phyloP scores from a whole-genome alignment of 192 early-diverging fungal genomes.

The Rhizoclosmatium sp. region DNA sequence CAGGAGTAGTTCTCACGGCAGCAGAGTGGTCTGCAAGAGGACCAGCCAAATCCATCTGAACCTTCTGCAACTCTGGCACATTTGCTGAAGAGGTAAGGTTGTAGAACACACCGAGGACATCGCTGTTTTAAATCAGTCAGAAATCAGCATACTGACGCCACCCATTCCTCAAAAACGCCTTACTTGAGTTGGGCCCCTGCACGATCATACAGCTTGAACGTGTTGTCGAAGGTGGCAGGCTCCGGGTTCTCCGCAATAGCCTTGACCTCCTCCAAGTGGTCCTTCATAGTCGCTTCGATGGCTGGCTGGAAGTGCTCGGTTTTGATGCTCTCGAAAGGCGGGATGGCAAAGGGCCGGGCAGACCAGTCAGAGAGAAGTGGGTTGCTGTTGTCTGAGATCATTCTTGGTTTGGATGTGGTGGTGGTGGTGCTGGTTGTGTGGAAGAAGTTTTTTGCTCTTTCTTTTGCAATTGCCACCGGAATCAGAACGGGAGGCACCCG shows the following conservation, averaged over 20 bases:
- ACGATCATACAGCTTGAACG: conserved; percentile 4
- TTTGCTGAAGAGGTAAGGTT: not conserved
- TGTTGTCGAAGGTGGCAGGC: conserved; percentile 10
- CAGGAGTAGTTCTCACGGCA: not conserved
- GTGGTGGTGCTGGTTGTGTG: too few relatives aligned
- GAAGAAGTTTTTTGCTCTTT: too few relatives aligned
- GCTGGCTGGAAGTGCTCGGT: not conserved
- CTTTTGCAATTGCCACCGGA: too few relatives aligned
- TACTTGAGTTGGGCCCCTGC: conserved; percentile 1
- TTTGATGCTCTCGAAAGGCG: not conserved
- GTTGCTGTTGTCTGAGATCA: not conserved
- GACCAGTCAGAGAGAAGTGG: not conserved
- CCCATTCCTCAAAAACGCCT: not conserved
- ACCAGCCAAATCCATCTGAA: not conserved
- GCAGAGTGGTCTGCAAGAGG: conserved; percentile 1
- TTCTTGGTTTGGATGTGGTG: not conserved
- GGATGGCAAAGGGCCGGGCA: not conserved
- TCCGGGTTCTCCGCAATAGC: conserved; percentile 8
- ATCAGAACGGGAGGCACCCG: too few relatives aligned
- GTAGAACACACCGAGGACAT: conserved; percentile 1
- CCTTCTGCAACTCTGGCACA: not conserved
- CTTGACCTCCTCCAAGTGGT: not conserved
- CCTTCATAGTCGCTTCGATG: not conserved
- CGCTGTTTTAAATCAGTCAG: not conserved
- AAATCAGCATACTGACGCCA: not conserved